These are phyloP conservation scores for Daldinia decipiens DNA, from an alignment of 495 filamentous ascomycete species.

Conservation along the genomic window DNA sequence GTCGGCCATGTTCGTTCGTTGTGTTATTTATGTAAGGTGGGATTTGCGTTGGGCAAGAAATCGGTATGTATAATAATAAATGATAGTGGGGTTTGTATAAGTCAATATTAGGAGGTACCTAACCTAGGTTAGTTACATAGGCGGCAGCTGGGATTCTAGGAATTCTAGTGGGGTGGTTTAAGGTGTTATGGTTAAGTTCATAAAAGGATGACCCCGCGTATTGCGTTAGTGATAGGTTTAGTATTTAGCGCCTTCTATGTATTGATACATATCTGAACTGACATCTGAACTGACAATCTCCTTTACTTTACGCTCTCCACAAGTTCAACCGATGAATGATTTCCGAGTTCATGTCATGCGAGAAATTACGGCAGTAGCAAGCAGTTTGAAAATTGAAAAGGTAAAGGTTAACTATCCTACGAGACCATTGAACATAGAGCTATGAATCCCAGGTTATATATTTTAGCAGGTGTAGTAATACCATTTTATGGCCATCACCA, in stretches of 20 bases:
- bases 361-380: too few species aligned
- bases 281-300: not conserved
- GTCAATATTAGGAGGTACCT: not conserved
- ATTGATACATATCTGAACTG: not conserved
- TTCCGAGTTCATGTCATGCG: not conserved
- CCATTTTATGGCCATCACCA: too few species aligned
- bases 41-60: conserved; percentile 2
- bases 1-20: conserved; percentile 70
- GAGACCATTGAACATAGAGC: too few species aligned
- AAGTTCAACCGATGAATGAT: not conserved
- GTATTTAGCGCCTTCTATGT: too few species aligned
- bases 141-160: not conserved
- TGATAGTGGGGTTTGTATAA: conserved; percentile 1
- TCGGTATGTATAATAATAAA: not conserved
- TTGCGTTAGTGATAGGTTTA: too few species aligned
- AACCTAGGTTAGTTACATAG: too few species aligned
- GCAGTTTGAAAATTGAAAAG: too few species aligned
- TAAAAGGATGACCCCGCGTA: not conserved
- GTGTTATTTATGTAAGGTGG: not conserved
- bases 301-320: not conserved
- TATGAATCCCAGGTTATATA: too few species aligned
- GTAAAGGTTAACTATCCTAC: too few species aligned
- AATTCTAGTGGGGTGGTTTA: not conserved
- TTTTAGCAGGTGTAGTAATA: too few species aligned
- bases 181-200: not conserved